These are phyloP conservation scores for Clarireedia hainanense DNA, from an alignment of 2,329 filamentous ascomycete genomes.

Conservation along the genomic window DNA sequence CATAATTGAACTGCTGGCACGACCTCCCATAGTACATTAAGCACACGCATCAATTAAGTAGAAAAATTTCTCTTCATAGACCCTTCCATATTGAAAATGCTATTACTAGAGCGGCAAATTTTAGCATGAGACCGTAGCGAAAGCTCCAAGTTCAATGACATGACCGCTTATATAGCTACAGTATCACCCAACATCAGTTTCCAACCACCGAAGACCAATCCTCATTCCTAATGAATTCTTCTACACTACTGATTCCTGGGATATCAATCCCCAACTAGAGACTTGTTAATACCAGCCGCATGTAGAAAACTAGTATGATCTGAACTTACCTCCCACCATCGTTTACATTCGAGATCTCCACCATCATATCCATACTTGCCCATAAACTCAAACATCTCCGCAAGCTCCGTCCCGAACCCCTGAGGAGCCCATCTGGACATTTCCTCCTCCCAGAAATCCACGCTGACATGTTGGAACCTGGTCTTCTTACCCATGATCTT, in stretches of 20 bases:
- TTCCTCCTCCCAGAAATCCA: neutral
- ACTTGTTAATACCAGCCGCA: conserved; percentile 11
- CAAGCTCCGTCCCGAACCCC: conserved; percentile 24
- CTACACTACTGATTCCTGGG: conserved; percentile 12
- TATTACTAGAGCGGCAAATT: too few relatives aligned
- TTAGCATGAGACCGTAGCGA: too few relatives aligned
- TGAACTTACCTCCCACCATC: conserved; percentile 7
- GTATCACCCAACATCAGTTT: neutral
- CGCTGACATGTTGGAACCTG: neutral
- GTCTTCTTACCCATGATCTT: neutral
- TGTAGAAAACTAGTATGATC: conserved; percentile 25
- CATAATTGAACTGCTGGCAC: too few relatives aligned
- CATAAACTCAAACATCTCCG: conserved; percentile 28
- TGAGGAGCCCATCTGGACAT: conserved; percentile 3
- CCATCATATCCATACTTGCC: conserved; percentile 31
- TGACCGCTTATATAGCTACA: too few relatives aligned
- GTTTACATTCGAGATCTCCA: conserved; percentile 20
- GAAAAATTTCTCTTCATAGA: too few relatives aligned
- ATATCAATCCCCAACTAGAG: conserved; percentile 15
- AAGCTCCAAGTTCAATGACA: too few relatives aligned
- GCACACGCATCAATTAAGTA: too few relatives aligned
- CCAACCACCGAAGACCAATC: conserved; percentile 16
- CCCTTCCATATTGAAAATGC: too few relatives aligned
- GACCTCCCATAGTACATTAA: too few relatives aligned
- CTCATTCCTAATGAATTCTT: conserved; percentile 17